Base-by-base conservation (phyloP, 202 grass and related monocot species). In the Zoysia matrella region DNA sequence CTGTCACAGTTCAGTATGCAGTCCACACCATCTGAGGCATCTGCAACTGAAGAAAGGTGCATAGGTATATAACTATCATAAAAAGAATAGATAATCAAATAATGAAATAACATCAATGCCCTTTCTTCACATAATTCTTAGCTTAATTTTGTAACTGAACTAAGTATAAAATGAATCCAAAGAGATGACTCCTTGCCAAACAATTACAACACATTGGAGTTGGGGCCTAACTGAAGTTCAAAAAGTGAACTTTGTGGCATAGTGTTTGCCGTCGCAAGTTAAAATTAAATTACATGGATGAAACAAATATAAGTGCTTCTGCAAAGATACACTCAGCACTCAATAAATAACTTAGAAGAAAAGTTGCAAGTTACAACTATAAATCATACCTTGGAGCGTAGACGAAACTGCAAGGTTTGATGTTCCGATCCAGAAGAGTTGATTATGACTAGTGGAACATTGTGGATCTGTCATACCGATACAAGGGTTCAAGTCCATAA, bases 1-100 rank as follows among this genome's bases (percentile, higher is more conserved):
- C 82, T 86, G 39, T 93, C 90, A 80, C 95, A 95, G 52, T 91
- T 98, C 72, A 98, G 40, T 64, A 95, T 84, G 84, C 92, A 93
- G 70, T 91, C 92, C 69, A 91, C 80, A 86, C 52, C 86, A 86
- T 56, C 67, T 36, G 80, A 88, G 74, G 65, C 65, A 84, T 83
- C 84, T 45, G 65, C 76, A 86, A 86, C 90, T 94, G 81, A 50
- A 86, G 45, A 82, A 60, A 80, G 22, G 11, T 71, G 81, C 60
- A 84, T 22, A 69, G 1, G 4, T 14, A 76, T 67, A 69, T 40
- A 74, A 69, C 7, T 65, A 76, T 84, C 48, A 80, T 22, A 42
- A 67, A 39, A 52, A 30, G 49, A 2, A 8, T 62, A 50, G 5
- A 1, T 15, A 62, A 72, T 11, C 3, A 49, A 80, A 47, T 36